Conservation (phyloP, 2,329 filamentous ascomycete species). For the Penicillium palitans region DNA sequence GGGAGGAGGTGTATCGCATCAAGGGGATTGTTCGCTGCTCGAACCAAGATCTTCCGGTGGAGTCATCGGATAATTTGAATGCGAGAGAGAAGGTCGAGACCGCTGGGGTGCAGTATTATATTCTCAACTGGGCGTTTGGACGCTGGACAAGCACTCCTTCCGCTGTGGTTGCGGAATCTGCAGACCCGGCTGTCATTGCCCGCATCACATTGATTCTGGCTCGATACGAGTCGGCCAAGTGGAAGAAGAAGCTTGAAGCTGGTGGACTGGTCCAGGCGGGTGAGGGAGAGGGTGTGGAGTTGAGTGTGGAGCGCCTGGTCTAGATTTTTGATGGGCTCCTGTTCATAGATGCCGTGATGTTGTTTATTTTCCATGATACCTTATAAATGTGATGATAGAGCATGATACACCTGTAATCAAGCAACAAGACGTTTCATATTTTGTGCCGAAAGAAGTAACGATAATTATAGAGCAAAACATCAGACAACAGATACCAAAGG, state of each 20-base stretch:
- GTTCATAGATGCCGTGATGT: constrained; percentile 6
- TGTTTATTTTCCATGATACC: constrained; percentile 12
- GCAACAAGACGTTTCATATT: not conserved
- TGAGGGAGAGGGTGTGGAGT: constrained; percentile 22
- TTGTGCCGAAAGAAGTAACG: not conserved
- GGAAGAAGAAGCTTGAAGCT: constrained; percentile 50
- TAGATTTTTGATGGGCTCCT: constrained; percentile 15
- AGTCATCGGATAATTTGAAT: constrained; percentile 47
- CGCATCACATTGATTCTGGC: constrained; percentile 51
- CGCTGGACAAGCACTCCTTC: constrained; percentile 82
- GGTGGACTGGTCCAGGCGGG: constrained; percentile 38
- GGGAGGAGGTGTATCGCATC: constrained; percentile 94
- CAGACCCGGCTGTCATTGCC: constrained; percentile 36
- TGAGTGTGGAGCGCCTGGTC: constrained; percentile 39
- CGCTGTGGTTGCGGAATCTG: constrained; percentile 40
- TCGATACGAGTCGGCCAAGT: constrained; percentile 49
- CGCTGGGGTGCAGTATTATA: constrained; percentile 61
- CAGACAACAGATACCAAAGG: not conserved
- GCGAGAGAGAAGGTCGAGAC: constrained; percentile 31
- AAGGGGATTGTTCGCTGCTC: constrained; percentile 65
- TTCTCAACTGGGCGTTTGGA: constrained; percentile 97
- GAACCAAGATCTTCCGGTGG: constrained; percentile 44
- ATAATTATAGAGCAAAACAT: not conserved
- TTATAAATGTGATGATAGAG: constrained; percentile 8
- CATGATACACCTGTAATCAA: constrained; percentile 2